A percentile compares a stretch with the other conserved stretches of the same genome.
These are phyloP conservation scores for Xylaria sp. DNA, from an alignment of 2,329 filamentous ascomycete species.

Conservation along the genomic window DNA sequence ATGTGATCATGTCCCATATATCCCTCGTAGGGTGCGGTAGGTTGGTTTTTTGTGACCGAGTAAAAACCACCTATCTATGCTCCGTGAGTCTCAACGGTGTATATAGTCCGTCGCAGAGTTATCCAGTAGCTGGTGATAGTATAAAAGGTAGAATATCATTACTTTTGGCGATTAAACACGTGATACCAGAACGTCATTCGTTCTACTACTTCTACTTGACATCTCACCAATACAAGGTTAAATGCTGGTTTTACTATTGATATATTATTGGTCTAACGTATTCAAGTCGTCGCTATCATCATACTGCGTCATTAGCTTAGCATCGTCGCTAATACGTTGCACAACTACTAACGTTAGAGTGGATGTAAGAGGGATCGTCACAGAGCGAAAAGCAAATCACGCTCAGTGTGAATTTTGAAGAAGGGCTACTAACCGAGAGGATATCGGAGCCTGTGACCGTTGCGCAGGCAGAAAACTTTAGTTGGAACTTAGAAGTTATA, in stretches of 20 bases:
- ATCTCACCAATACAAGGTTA: background rate
- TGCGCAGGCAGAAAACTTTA: background rate
- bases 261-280: background rate
- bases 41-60: too few relatives aligned
- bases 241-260: background rate
- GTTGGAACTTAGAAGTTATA: background rate
- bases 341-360: background rate
- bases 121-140: background rate
- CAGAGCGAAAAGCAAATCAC: background rate
- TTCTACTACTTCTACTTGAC: background rate
- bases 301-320: background rate
- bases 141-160: background rate
- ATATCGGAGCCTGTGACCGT: too few relatives aligned
- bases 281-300: background rate
- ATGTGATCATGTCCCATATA: background rate
- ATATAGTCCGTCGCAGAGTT: background rate
- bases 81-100: too few relatives aligned
- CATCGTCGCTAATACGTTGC: background rate
- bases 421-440: too few relatives aligned
- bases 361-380: background rate
- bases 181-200: background rate
- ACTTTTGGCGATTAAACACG: background rate
- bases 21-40: too few relatives aligned
- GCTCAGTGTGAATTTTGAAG: background rate
- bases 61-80: background rate